Conservation (phyloP, 352 stramenopile species). For the Phytophthora litchii region DNA sequence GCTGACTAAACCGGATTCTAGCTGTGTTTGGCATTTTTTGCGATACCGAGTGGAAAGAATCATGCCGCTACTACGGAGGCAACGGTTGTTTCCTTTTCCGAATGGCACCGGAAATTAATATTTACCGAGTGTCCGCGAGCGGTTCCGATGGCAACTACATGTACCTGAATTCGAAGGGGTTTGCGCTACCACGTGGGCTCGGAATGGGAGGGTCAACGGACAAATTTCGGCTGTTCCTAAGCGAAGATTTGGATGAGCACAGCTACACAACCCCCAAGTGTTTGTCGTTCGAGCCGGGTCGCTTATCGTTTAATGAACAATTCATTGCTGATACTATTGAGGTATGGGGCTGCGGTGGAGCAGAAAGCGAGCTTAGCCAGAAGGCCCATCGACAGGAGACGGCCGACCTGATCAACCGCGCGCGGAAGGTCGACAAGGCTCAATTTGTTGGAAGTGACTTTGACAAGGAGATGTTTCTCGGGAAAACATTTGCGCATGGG, state of each 20-base stretch:
- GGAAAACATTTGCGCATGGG: slow-evolving; percentile 81
- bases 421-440: slow-evolving; percentile 87
- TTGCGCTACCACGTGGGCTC: slow-evolving; percentile 70
- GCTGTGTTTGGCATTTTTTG: slow-evolving; percentile 89
- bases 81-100: slow-evolving; percentile 86
- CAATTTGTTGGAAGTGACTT: slow-evolving; percentile 86
- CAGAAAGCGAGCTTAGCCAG: slow-evolving; percentile 56
- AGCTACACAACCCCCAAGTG: slow-evolving; percentile 82
- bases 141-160: slow-evolving; percentile 74
- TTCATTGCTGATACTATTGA: slow-evolving; percentile 77
- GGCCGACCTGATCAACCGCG: slow-evolving; percentile 81
- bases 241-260: slow-evolving; percentile 84
- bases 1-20: slow-evolving; percentile 23
- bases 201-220: slow-evolving; percentile 80
- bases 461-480: slow-evolving; percentile 82
- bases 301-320: slow-evolving; percentile 57
- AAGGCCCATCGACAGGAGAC: slow-evolving; percentile 77
- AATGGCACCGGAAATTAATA: slow-evolving; percentile 58
- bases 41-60: slow-evolving; percentile 87
- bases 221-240: slow-evolving; percentile 80
- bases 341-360: slow-evolving; percentile 81
- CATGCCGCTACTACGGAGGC: slow-evolving; percentile 78
- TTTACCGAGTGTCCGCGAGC: slow-evolving; percentile 61
- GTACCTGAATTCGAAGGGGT: slow-evolving; percentile 89
- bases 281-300: slow-evolving; percentile 72